These are phyloP conservation scores for Ogataea dorogensis DNA, from an alignment of 805 yeast genomes.

Conservation along the genomic window DNA sequence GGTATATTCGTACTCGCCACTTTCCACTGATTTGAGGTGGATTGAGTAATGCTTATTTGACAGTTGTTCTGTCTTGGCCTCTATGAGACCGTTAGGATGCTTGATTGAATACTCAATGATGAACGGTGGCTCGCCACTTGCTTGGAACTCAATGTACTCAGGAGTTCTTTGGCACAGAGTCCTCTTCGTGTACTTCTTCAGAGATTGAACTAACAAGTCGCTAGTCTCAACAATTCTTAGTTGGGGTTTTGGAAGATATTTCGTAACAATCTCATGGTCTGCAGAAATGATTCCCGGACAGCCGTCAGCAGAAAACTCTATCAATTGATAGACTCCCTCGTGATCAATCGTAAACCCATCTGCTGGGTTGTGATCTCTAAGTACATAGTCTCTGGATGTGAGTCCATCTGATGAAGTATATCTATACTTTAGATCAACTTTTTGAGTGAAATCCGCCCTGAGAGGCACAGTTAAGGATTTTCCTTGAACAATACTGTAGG, in stretches of 20 bases:
- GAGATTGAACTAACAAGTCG: slow-evolving; percentile 4
- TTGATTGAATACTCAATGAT: slow-evolving; percentile 62
- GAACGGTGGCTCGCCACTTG: slow-evolving; percentile 64
- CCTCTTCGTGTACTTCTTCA: slow-evolving; percentile 10
- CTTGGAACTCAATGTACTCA: slow-evolving; percentile 35
- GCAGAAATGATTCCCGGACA: slow-evolving; percentile 42
- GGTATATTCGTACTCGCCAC: slow-evolving; percentile 62
- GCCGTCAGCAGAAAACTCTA: slow-evolving; percentile 40
- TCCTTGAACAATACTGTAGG: slow-evolving; percentile 58
- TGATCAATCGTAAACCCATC: slow-evolving; percentile 34
- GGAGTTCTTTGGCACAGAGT: slow-evolving; percentile 28
- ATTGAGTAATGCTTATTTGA: slow-evolving; percentile 40
- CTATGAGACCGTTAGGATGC: slow-evolving; percentile 53
- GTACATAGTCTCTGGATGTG: slow-evolving; percentile 6
- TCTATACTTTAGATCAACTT: slow-evolving; percentile 33
- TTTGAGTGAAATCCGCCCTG: slow-evolving; percentile 33
- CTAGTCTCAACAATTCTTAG: slow-evolving; percentile 15
- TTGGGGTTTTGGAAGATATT: slow-evolving; percentile 32
- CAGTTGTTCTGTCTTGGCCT: slow-evolving; percentile 41
- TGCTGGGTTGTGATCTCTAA: slow-evolving; percentile 22
- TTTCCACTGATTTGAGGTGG: slow-evolving; percentile 39
- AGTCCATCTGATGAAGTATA: slow-evolving; percentile 26
- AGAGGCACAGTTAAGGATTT: slow-evolving; percentile 56
- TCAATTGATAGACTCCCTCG: slow-evolving; percentile 44
- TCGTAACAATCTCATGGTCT: slow-evolving; percentile 23